Evolutionary conservation across 2,329 filamentous ascomycete genomes (phyloP), one percentile per base, ranked within the genome.

Genomic region (Penicillium brevicompactum): DNA sequence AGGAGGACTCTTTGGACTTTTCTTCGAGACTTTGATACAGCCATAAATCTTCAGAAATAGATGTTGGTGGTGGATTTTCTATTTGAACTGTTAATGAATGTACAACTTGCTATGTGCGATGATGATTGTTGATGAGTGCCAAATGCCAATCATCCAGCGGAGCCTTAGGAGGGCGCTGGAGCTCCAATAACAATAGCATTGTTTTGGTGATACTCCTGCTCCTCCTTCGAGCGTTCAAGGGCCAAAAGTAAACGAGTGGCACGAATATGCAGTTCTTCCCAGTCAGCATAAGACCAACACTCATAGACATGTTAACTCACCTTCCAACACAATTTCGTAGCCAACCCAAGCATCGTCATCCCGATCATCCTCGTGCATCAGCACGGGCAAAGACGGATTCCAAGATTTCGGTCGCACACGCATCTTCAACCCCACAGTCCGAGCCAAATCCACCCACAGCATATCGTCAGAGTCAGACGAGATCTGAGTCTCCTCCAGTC

Each of bases 291-390:
- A 8, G 24, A 44, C 24, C 8, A 37, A 37, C n/a, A 14, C n/a
- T 4, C 30, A 13, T 14, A 27, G 5, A 14, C 0, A 56, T 30
- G 2, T 27, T 14, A 6, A 68, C 80, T 55, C 76, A 91, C 89
- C 87, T 82, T 90, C 80, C 66, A 90, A 89, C 53, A 89, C 83
- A 27, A 94, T 76, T 42, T 82, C 82, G 68, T 91, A 94, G 51
- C 80, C 85, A 9, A 90, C 84, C 3, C 87, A 80, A n/a, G 82
- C 73, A 44, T 91, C 86, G 51, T 90, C 85, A 48, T 87, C 83
- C 9, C 74, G 75, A 2, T 78, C 75, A 14, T 85, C 72, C 11
- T 55, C 31, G n/a, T 56, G 49, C 30, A 56, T 16, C 5, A 90
- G 74, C 13, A 89, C 70, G 1, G 86, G 83, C 55, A 76, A 74